These are phyloP conservation scores for Acmispon strigosus DNA, from an alignment of 306 rosid species.

Conservation along the genomic window DNA sequence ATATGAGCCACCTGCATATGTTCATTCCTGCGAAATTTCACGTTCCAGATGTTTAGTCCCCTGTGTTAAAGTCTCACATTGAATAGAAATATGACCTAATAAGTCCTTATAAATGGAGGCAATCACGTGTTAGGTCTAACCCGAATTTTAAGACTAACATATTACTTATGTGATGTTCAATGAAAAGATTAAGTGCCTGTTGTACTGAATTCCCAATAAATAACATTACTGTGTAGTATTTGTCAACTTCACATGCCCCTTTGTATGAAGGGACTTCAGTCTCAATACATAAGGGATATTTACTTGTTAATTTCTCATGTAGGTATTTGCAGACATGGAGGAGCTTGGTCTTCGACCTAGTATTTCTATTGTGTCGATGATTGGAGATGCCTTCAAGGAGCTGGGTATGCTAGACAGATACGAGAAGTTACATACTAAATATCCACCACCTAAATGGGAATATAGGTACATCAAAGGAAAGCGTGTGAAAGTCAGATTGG, in stretches of 20 bases:
- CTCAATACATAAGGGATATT: not conserved
- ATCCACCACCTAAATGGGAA: conserved; percentile 77
- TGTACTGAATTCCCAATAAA: not conserved
- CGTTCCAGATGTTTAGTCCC: too few relatives aligned
- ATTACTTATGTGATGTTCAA: not conserved
- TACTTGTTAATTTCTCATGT: conserved; percentile 20
- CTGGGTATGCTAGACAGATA: conserved; percentile 77
- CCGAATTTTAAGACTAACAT: not conserved
- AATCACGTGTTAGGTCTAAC: not conserved
- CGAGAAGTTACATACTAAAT: conserved; percentile 52
- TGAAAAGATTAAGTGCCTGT: not conserved
- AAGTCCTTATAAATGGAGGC: not conserved
- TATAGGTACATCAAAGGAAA: conserved; percentile 64
- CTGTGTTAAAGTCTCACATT: too few relatives aligned
- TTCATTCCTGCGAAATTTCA: too few relatives aligned
- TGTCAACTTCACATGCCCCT: conserved; percentile 8
- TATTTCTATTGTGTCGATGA: conserved; percentile 42
- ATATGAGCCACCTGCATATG: too few relatives aligned
- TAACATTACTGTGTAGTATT: not conserved
- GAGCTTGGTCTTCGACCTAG: conserved; percentile 76
- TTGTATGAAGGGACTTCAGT: not conserved
- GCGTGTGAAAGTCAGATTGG: conserved; percentile 50
- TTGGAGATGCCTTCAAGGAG: conserved; percentile 73
- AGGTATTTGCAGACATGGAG: conserved; percentile 98
- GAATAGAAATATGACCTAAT: too few relatives aligned